Percentiles rank a stretch among this genome's conserved stretches.
phyloP scores from a whole-genome alignment of 2,329 filamentous ascomycete species.

The Scytalidium sp. region DNA sequence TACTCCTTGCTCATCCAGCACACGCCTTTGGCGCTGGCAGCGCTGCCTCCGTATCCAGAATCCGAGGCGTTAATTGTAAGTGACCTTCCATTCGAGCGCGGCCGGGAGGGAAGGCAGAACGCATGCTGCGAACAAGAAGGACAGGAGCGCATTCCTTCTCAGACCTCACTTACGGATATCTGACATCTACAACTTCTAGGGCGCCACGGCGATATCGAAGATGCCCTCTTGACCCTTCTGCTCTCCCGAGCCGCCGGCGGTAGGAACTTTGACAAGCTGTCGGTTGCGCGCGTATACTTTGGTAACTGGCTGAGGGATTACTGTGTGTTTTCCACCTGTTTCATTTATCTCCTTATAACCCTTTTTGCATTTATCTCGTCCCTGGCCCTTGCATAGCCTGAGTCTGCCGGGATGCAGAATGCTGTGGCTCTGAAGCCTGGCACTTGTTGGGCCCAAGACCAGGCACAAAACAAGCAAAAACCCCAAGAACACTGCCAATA shows the following conservation, averaged over 20 bases:
- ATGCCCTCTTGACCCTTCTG: slow-evolving; percentile 71
- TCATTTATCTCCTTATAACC: not conserved
- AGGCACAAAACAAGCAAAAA: no score
- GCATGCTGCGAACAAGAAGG: no score
- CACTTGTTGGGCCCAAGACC: no score
- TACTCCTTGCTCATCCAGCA: slow-evolving; percentile 65
- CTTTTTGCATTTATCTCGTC: not conserved
- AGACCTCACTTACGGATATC: not conserved
- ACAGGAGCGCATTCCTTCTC: not conserved
- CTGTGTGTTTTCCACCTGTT: slow-evolving; percentile 34
- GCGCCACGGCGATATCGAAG: slow-evolving; percentile 91
- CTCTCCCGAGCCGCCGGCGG: slow-evolving; percentile 60
- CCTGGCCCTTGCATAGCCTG: not conserved
- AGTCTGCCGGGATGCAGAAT: no score
- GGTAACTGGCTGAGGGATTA: slow-evolving; percentile 95
- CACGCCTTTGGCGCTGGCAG: slow-evolving; percentile 86
- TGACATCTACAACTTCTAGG: slow-evolving; percentile 38
- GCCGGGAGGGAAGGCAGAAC: no score
- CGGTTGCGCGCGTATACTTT: slow-evolving; percentile 88
- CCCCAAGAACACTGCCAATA: no score
- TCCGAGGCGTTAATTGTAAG: slow-evolving; percentile 81
- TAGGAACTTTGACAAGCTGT: slow-evolving; percentile 87
- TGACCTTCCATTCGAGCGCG: slow-evolving; percentile 10
- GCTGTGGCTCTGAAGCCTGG: no score
- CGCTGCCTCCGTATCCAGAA: slow-evolving; percentile 75